These are phyloP conservation scores for Pythium vanterpoolii DNA, from an alignment of 352 stramenopile genomes.

Conservation along the genomic window DNA sequence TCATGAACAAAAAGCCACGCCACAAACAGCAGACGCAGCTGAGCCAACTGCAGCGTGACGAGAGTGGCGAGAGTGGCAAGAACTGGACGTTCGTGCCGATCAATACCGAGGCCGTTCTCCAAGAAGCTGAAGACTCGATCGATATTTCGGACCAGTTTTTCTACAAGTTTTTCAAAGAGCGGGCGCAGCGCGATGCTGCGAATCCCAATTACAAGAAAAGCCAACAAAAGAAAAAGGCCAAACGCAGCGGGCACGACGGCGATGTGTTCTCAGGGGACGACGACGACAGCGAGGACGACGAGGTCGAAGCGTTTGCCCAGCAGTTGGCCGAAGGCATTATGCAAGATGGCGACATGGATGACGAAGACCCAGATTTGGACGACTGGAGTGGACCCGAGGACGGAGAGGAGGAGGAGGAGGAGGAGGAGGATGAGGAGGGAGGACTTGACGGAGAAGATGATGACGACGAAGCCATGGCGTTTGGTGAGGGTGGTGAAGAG, in stretches of 20 bases:
- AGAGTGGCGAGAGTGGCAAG: constrained; percentile 28
- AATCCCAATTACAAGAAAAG: constrained; percentile 28
- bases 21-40: constrained; percentile 34
- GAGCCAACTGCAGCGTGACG: background rate
- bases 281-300: constrained; percentile 67
- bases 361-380: constrained; percentile 74
- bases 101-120: constrained; percentile 65
- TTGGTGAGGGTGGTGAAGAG: constrained; percentile 34
- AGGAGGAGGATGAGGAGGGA: constrained; percentile 15
- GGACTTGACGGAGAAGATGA: constrained; percentile 48
- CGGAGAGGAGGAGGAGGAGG: constrained; percentile 33
- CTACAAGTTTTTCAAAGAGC: constrained; percentile 92
- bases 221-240: constrained; percentile 35
- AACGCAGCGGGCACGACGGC: constrained; percentile 32
- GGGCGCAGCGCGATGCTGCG: constrained; percentile 47
- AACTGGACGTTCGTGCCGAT: constrained; percentile 70
- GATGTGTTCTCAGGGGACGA: constrained; percentile 58
- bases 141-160: constrained; percentile 90
- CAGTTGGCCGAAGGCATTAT: constrained; percentile 89
- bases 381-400: constrained; percentile 57
- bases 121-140: constrained; percentile 57
- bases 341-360: constrained; percentile 69
- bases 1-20: constrained; percentile 97
- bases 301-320: constrained; percentile 87
- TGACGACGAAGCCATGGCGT: constrained; percentile 33